phyloP scores from a whole-genome alignment of 2,329 filamentous ascomycete genomes.

The Cytospora chrysosperma region DNA sequence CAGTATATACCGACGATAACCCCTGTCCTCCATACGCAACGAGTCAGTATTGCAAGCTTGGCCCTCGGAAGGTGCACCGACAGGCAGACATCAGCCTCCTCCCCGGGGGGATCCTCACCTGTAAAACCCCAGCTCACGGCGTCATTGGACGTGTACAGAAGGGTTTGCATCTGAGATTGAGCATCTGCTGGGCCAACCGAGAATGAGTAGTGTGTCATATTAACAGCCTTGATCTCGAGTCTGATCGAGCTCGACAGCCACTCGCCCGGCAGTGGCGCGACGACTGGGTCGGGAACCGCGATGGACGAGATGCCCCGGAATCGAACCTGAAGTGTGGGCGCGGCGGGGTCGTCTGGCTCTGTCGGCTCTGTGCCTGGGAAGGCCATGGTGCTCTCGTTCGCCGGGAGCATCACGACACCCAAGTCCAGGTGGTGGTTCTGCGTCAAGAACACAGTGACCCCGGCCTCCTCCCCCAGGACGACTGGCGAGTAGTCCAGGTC shows the following conservation, averaged over 20 bases:
- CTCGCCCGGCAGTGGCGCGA: slow-evolving; percentile 38
- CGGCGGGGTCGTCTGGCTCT: slow-evolving; percentile 14
- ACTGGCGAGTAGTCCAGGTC: slow-evolving; percentile 44
- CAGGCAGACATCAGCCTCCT: not conserved
- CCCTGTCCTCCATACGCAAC: slow-evolving; percentile 32
- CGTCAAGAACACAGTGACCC: slow-evolving; percentile 52
- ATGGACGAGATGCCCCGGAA: slow-evolving; percentile 45
- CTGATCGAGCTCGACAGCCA: slow-evolving; percentile 39
- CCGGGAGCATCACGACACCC: slow-evolving; percentile 39
- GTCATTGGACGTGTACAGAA: slow-evolving; percentile 36
- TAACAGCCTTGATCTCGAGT: slow-evolving; percentile 43
- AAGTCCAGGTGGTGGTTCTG: slow-evolving; percentile 54
- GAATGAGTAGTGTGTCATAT: slow-evolving; percentile 46
- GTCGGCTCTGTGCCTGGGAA: slow-evolving; percentile 26
- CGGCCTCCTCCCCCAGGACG: slow-evolving; percentile 46
- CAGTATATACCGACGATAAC: slow-evolving; percentile 51
- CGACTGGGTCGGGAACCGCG: slow-evolving; percentile 37
- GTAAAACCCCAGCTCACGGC: slow-evolving; percentile 42
- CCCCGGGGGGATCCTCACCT: slow-evolving; percentile 31
- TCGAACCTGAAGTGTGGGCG: slow-evolving; percentile 41
- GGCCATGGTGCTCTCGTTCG: slow-evolving; percentile 28
- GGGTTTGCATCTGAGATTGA: slow-evolving; percentile 33
- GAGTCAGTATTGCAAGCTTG: not conserved
- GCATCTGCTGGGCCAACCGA: slow-evolving; percentile 36
- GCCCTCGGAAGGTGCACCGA: not conserved